Conservation (phyloP, 1,284 basidiomycete genomes). For the Leccinum ponderosum region DNA sequence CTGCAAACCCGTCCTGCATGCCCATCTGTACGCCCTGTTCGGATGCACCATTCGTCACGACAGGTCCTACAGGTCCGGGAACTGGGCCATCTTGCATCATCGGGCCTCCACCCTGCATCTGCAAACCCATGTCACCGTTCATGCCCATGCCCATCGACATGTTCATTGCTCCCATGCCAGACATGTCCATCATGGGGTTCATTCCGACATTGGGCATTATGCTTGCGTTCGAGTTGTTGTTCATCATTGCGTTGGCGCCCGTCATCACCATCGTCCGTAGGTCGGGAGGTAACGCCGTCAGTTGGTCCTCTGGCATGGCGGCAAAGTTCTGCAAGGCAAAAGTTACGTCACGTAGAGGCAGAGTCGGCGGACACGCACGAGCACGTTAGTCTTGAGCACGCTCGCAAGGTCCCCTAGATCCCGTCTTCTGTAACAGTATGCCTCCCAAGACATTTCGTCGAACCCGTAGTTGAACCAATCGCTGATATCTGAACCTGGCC, state of each 20-base stretch:
- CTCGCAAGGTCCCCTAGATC: constrained; percentile 79
- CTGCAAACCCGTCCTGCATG: constrained; percentile 49
- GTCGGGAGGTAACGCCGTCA: constrained; percentile 71
- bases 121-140: constrained; percentile 48
- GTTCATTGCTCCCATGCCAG: constrained; percentile 57
- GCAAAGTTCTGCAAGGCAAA: constrained; percentile 65
- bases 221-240: constrained; percentile 42
- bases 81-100: constrained; percentile 44
- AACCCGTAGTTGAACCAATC: constrained; percentile 99
- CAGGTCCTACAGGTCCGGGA: constrained; percentile 35
- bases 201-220: constrained; percentile 56
- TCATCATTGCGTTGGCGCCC: constrained; percentile 74
- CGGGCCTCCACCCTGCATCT: constrained; percentile 41
- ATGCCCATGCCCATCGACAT: constrained; percentile 51
- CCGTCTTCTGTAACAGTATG: constrained; percentile 85
- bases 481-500: constrained; percentile 90
- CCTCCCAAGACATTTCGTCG: constrained; percentile 94
- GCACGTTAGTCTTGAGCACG: constrained; percentile 74
- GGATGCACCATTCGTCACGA: constrained; percentile 39
- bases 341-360: not conserved
- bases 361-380: constrained; percentile 52
- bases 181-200: constrained; percentile 43
- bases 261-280: constrained; percentile 83
- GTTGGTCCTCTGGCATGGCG: constrained; percentile 79
- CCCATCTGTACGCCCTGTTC: constrained; percentile 44